Evolutionary conservation across 805 yeast species (phyloP).

Genomic region (Novakomyces olei): DNA sequence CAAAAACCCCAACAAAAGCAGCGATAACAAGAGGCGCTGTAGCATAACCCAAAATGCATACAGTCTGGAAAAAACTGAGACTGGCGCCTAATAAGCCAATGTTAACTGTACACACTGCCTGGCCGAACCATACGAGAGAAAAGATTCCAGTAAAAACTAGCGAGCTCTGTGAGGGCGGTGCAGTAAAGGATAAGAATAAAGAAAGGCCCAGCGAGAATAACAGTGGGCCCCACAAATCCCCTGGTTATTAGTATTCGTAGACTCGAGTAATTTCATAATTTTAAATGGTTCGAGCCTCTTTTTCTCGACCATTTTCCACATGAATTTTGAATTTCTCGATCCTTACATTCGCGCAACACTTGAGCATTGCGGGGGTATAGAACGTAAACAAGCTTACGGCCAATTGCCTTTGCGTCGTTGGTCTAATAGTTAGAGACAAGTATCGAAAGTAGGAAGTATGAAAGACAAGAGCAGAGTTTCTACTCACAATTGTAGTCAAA

Average conservation of each 20-base stretch:
- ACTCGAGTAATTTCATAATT: too few species aligned
- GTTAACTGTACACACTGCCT: slow-evolving; percentile 2
- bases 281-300: too few species aligned
- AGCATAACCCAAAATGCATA: slow-evolving; percentile 2
- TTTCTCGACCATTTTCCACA: too few species aligned
- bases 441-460: too few species aligned
- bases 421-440: too few species aligned
- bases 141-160: slow-evolving; percentile 1
- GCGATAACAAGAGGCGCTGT: slow-evolving; percentile 1
- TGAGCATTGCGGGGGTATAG: slow-evolving; percentile 2
- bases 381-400: not conserved
- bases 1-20: not conserved
- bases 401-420: slow-evolving; percentile 1
- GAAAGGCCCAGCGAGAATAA: slow-evolving; percentile 2
- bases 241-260: too few species aligned
- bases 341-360: not conserved
- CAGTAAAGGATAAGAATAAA: not conserved
- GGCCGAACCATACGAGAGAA: slow-evolving; percentile 2
- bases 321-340: too few species aligned
- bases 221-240: slow-evolving; percentile 4
- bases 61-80: slow-evolving; percentile 3
- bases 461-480: too few species aligned
- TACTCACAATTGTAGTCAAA: too few species aligned
- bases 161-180: not conserved
- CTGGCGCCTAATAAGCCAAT: slow-evolving; percentile 1